Evolutionary conservation across 768 basidiomycete genomes (phyloP), one percentile per base, ranked within the genome.

Genomic region (Amanita rimosa): DNA sequence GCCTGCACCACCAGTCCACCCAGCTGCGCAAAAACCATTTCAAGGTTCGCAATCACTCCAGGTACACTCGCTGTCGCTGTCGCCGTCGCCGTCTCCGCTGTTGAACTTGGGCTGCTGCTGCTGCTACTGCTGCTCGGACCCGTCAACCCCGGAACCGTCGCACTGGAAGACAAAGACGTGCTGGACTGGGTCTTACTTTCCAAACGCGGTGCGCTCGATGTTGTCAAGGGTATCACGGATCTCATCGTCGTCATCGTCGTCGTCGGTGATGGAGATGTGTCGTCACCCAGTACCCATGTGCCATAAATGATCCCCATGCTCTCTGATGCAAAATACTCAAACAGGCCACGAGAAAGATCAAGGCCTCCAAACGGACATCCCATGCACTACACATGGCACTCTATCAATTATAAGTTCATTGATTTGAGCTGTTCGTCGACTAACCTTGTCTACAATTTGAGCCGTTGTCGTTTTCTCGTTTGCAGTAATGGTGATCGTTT

Each of bases 331-430:
- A 85, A 81, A 64, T 66, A 68, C 33, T 66, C 52, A 60, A 87
- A 85, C 38, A 85, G 67, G 37, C 81, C 77, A 9, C 59, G 52
- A 43, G 76, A 76, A 48, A 86, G 66, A 61, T 88, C 85, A 29
- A 87, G 71, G 22, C 72, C 82, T 27, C 68, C 77, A 48, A 62
- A 73, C 3, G 74, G 74, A 59, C 85, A 88, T 3, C 64, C 65
- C 4, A 67, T 66, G 57, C 76, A 79, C 67, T 75, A 17, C 9
- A 45, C 7, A n/a, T n/a, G n/a, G n/a, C n/a, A 8, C 21, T 17
- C 2, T 21, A 11, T 33, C 10, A 9, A 35, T 45, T 17, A n/a
- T n/a, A n/a, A 45, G 29, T 33, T 31, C 27, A 26, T 22, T 5
- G 13, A 3, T 24, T 22, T 8, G 9, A 24, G 22, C 6, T n/a